phyloP scores from a whole-genome alignment of 176 grass and related monocot genomes.

The Carex myosuroides region DNA sequence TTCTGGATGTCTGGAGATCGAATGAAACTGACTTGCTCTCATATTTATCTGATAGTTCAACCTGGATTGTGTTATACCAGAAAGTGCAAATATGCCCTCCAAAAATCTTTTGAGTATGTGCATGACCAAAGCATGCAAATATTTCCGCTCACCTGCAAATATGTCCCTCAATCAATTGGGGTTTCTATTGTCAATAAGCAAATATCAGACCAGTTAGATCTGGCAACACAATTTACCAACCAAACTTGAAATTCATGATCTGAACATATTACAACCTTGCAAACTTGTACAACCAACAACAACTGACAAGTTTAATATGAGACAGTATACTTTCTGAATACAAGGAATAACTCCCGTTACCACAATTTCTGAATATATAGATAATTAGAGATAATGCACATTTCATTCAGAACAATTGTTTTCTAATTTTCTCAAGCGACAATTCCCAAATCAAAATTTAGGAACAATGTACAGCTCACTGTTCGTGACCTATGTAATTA shows the following conservation, averaged over 20 bases:
- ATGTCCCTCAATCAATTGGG: background rate
- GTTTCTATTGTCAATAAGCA: background rate
- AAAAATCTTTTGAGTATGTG: too few species aligned
- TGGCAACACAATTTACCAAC: background rate
- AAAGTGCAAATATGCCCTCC: too few species aligned
- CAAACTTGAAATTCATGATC: background rate
- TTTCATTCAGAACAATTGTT: too few species aligned
- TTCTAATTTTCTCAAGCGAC: background rate
- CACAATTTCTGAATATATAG: background rate
- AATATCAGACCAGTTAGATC: background rate
- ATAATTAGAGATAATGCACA: background rate
- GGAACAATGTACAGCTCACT: background rate
- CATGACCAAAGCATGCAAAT: too few species aligned
- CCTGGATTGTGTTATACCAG: too few species aligned
- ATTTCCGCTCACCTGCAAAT: too few species aligned
- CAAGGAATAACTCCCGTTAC: background rate
- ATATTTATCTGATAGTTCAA: too few species aligned
- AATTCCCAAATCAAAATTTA: background rate
- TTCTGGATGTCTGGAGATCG: too few species aligned
- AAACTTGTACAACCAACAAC: background rate
- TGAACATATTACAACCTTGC: background rate
- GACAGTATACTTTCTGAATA: background rate
- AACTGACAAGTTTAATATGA: background rate
- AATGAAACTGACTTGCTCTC: too few species aligned
- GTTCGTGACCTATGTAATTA: background rate